Base-by-base conservation (phyloP, 148 eudicot species). In the Chenopodium formosanum region DNA sequence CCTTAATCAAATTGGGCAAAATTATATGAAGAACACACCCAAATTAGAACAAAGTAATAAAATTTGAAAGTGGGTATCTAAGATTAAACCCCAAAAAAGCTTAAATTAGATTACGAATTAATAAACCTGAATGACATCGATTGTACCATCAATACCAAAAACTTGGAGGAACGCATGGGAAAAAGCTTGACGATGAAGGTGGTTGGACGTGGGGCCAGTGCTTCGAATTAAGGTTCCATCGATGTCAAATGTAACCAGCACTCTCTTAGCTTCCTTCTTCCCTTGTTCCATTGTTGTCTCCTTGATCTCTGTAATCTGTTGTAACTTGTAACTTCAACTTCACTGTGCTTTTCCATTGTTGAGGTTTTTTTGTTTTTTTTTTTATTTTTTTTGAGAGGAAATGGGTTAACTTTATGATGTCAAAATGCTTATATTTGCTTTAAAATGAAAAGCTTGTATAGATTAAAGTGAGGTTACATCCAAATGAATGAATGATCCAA, bases 151-250 rank as follows among this genome's bases (percentile, higher is more conserved):
- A 53, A 80, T 73, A 0, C 70, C 77, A 60, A 80, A 80, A 12
- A 80, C 82, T 80, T 80, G 82, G 29, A 23, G 60, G 0, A 73
- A 73, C 46, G 82, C 77, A 13, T 80, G 70, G 44, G 82, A 72
- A 22, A 80, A 73, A 40, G 82, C 82, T 73, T 73, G 77, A 25
- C 29, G 77, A 80, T 80, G 82, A 50, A 80, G 77, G 0, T 62
- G 44, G 27, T 80, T 80, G 19, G 82, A 73, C 6, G 46, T 80
- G 7, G 47, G 77, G 23, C 77, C 82, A 44, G 71, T 62, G 71
- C 70, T 80, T 40, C 62, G 77, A 47, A 80, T 80, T 27, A 80
- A 73, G 40, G 82, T 80, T 46, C 77, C 77, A 25, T 80, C 77
- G 64, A 80, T 80, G 68, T 80, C 82, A 27, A 80, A 80, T 62